Base-by-base conservation (phyloP, 1,284 basidiomycete genomes). In the Clitocybe nebularis region DNA sequence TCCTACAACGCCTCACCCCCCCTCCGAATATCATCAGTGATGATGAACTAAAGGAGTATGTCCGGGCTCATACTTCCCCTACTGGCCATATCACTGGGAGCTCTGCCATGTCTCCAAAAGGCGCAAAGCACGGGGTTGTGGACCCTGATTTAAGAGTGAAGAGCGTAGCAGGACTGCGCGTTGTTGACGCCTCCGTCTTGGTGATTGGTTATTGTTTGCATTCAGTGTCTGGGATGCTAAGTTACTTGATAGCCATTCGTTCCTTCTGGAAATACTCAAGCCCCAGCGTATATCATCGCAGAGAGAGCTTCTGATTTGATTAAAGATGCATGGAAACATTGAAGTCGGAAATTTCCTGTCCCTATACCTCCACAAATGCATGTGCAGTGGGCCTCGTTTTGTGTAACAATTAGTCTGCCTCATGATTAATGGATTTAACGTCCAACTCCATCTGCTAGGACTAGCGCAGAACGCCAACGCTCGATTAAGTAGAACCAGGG, bases 111-210 rank as follows among this genome's bases (percentile, higher is more conserved):
- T 58, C 58, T 11, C 44, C 54, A 2, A 45, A 35, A 34, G 47
- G 51, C 22, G 57, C 55, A 13, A 41, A 44, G 7, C 56, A 47
- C 39, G 60, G 59, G 2, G 58, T 60, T 7, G 57, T 60, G 9
- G 54, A 56, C 58, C 64, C 75, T 3, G 67, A 73, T 47, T 57
- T 84, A 24, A 48, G 58, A 3, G 59, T 66, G 14, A 65, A 67
- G 37, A 60, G 58, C 10, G 54, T 66, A 19, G 30, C 44, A n/a
- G 61, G 61, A 11, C 46, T 71, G 45, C 57, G 68, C 8, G 58
- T 72, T 23, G 59, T 68, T 22, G 69, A 72, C 50, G 59, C 67
- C 1, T 64, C 63, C 1, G 58, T 69, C 8, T 59, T 67, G 48
- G 53, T 57, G 28, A 38, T 49, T 44, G 16, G 2, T 19, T 21